phyloP scores from a whole-genome alignment of 345 rosid species.

The Camelina neglecta region DNA sequence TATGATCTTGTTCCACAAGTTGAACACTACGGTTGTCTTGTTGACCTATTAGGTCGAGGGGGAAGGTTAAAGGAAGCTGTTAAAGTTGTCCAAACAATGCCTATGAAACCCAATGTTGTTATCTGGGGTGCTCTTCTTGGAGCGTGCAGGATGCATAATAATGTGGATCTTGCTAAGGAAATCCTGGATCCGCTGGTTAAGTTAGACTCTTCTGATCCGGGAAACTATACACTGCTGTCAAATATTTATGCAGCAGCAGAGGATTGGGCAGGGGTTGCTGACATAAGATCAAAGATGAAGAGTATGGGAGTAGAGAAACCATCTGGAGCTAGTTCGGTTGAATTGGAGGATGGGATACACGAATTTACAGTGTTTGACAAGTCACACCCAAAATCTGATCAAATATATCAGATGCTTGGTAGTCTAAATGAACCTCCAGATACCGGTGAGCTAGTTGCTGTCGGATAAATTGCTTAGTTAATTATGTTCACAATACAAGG shows the following conservation, averaged over 20 bases:
- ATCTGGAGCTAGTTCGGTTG: constrained; percentile 76
- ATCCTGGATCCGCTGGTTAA: constrained; percentile 52
- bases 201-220: constrained; percentile 58
- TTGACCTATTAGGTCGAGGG: constrained; percentile 83
- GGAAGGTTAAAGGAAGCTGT: constrained; percentile 78
- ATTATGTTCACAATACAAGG: not conserved
- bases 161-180: constrained; percentile 58
- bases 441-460: constrained; percentile 39
- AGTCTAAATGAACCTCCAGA: constrained; percentile 48
- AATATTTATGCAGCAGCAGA: constrained; percentile 72
- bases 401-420: constrained; percentile 63
- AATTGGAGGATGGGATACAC: constrained; percentile 63
- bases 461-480: constrained; percentile 12
- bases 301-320: constrained; percentile 59
- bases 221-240: constrained; percentile 64
- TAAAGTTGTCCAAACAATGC: constrained; percentile 69
- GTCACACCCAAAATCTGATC: constrained; percentile 65
- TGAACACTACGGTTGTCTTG: constrained; percentile 89
- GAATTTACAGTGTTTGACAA: constrained; percentile 67
- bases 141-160: constrained; percentile 73
- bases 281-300: constrained; percentile 66
- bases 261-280: constrained; percentile 74
- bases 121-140: constrained; percentile 86
- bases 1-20: constrained; percentile 69
- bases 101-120: constrained; percentile 75